These are phyloP conservation scores for Trichoderma afroharzianum DNA, from an alignment of 2,329 filamentous ascomycete genomes.

Conservation along the genomic window DNA sequence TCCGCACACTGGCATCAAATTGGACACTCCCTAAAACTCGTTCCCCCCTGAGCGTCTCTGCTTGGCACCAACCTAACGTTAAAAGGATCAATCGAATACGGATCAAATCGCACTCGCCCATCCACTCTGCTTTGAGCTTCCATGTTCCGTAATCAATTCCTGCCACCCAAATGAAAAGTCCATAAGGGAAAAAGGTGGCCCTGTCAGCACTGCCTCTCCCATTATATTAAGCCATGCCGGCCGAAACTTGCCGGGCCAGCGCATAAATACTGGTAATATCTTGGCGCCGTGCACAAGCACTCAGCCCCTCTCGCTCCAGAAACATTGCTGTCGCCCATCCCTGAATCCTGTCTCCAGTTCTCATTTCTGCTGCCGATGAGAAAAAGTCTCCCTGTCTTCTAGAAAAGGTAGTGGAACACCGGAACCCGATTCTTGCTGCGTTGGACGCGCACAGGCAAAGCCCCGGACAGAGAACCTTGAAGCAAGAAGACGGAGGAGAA, in stretches of 20 bases:
- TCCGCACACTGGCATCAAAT: neutral
- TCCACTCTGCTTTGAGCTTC: neutral
- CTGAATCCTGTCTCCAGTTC: constrained; percentile 3
- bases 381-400: neutral
- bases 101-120: neutral
- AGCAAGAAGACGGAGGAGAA: neutral
- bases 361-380: neutral
- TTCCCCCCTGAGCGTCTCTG: constrained; percentile 1
- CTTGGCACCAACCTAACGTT: neutral
- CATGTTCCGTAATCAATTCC: neutral
- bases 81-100: constrained; percentile 7
- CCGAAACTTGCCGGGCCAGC: constrained; percentile 5
- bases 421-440: neutral
- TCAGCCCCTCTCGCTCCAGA: constrained; percentile 5
- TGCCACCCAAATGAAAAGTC: neutral
- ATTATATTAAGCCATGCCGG: constrained; percentile 11
- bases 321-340: neutral
- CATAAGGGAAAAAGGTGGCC: neutral
- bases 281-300: constrained; percentile 6
- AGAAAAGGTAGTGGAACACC: neutral
- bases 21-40: neutral
- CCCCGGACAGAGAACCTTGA: neutral
- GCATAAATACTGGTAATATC: constrained; percentile 11
- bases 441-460: neutral
- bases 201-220: constrained; percentile 13